Evolutionary conservation across 2,329 filamentous ascomycete genomes (phyloP).

Genomic region (Alternaria postmessia): DNA sequence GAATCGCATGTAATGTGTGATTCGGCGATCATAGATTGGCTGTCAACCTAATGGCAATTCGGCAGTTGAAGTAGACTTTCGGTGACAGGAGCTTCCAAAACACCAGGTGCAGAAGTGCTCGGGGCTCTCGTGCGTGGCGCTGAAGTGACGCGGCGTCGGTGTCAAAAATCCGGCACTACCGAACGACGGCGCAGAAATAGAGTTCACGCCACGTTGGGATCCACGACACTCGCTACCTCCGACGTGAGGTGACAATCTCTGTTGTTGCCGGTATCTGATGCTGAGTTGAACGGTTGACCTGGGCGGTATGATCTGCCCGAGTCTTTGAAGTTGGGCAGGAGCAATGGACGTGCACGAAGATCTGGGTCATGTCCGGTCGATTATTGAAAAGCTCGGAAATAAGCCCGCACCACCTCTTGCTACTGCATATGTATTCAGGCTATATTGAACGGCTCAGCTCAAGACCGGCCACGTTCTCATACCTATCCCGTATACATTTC

Average conservation of each 20-base stretch:
- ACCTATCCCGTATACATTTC: not conserved
- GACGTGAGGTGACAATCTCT: not conserved
- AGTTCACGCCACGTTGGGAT: slow-evolving; percentile 7
- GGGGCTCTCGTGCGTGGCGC: not conserved
- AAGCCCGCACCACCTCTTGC: not conserved
- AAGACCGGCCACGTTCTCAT: not conserved
- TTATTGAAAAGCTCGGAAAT: not conserved
- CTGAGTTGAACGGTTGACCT: not conserved
- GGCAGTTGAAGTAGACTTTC: not conserved
- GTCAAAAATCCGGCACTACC: slow-evolving; percentile 1
- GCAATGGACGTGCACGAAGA: slow-evolving; percentile 3
- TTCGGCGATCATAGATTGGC: not conserved
- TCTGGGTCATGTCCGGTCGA: not conserved
- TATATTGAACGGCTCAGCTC: slow-evolving; percentile 3
- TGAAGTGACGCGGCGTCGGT: slow-evolving; percentile 1
- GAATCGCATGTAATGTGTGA: not conserved
- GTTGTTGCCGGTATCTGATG: not conserved
- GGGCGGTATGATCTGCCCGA: not conserved
- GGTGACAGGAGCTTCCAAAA: not conserved
- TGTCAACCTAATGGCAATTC: not conserved
- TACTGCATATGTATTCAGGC: slow-evolving; percentile 1
- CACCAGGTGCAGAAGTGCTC: not conserved
- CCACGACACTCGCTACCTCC: not conserved
- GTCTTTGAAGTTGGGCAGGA: slow-evolving; percentile 3
- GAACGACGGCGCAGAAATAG: not conserved